These are phyloP conservation scores for Phytophthora pseudosyringae DNA, from an alignment of 352 stramenopile species.

Conservation along the genomic window DNA sequence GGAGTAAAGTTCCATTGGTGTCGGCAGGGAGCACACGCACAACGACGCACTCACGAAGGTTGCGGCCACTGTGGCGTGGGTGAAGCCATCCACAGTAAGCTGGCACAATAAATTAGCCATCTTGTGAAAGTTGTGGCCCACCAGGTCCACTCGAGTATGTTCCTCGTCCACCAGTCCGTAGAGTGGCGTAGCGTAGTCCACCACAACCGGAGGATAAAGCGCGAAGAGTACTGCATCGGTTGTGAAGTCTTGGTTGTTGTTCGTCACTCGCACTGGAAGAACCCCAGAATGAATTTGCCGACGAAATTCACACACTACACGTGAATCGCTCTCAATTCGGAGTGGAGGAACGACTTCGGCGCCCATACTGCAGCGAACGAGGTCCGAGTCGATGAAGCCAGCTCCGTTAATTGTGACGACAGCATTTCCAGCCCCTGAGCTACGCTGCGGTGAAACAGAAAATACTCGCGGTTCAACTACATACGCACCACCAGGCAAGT, in stretches of 20 bases:
- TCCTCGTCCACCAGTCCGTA: constrained; percentile 24
- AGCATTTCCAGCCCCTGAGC: constrained; percentile 12
- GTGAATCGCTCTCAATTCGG: constrained; percentile 22
- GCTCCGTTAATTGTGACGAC: constrained; percentile 28
- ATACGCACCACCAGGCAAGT: background rate
- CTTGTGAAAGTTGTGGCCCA: constrained; percentile 37
- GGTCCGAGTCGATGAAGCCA: constrained; percentile 38
- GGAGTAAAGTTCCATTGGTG: constrained; percentile 5
- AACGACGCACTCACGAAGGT: constrained; percentile 13
- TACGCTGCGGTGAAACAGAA: constrained; percentile 28
- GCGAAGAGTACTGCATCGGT: constrained; percentile 21
- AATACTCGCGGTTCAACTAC: constrained; percentile 36
- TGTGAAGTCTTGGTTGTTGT: constrained; percentile 53
- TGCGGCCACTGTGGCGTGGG: background rate
- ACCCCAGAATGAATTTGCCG: constrained; percentile 22
- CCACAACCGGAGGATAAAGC: constrained; percentile 9
- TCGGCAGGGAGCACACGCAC: constrained; percentile 17
- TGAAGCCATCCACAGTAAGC: constrained; percentile 7
- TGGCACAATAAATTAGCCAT: constrained; percentile 31
- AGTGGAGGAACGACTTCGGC: constrained; percentile 11
- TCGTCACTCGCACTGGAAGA: constrained; percentile 37
- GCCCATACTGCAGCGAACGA: constrained; percentile 38
- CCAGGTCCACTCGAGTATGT: constrained; percentile 25
- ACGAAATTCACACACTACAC: constrained; percentile 31
- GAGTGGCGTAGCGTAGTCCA: constrained; percentile 32